Evolutionary conservation across 169 alveolate genomes (phyloP), one percentile per base, ranked within the genome.

Genomic region (Eimeria nieschulzi): DNA sequence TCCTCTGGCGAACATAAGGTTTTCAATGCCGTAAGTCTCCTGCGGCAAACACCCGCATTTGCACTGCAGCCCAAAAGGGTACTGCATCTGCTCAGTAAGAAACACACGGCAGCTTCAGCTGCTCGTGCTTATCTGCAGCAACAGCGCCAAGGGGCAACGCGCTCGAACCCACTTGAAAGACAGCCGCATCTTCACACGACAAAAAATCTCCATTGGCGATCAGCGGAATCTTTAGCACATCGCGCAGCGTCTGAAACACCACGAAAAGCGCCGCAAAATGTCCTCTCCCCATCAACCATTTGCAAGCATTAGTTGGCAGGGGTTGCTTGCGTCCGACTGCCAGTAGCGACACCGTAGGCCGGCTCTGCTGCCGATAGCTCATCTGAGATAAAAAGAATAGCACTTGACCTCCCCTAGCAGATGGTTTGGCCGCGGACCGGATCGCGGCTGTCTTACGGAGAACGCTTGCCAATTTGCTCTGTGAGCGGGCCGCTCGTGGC

Each of bases 1-100:
- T 21, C 94, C 94, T 39, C 94, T 82, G 15, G 94, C 94, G 53
- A 92, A 72, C 94, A 92, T 92, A 53, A 92, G 33, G 19, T 79
- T 76, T 83, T 33, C 82, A n/a, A 83, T 91, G 64, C 86, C 91
- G 76, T 46, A 51, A 9, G 76, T 61, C n/a, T 91, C 94, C 94
- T 91, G 85, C 54, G 25, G 33, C 15, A 9, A 23, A 39, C 33
- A 85, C 61, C 54, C 25, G 55, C 23, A 68, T 10, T 9, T 5
- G 56, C 56, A 15, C 21, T 33, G 82, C 46, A 33, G 46, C 46
- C 46, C 46, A 33, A 0, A 33, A 33, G 46, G 46, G 46, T 33
- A 33, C 25, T 3, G 73, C 21, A n/a, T 64, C 21, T 3, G 73
- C 73, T 64, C 73, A 64, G 73, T 23, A 64, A 23, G 21, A 64